A percentile compares a stretch with the other conserved stretches of the same genome.
phyloP scores from a whole-genome alignment of 2,329 filamentous ascomycete species.

The Microsporum canis region DNA sequence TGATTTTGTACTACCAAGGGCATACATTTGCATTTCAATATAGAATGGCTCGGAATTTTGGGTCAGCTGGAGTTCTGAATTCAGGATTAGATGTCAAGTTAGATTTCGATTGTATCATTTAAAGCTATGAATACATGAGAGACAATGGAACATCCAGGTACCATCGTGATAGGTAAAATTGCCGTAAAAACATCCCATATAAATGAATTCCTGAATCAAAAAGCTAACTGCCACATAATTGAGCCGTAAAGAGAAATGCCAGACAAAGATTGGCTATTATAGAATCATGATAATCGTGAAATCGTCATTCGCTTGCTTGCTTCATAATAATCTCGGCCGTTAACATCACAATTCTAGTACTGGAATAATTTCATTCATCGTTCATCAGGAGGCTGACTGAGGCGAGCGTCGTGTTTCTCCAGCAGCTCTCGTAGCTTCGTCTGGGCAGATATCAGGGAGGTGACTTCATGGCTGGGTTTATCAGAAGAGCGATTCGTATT shows the following conservation, averaged over 20 bases:
- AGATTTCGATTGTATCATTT: not conserved
- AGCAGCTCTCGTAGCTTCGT: conserved; percentile 28
- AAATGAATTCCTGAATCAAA: not conserved
- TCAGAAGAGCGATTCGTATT: conserved; percentile 16
- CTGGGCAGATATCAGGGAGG: conserved; percentile 24
- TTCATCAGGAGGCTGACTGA: not conserved
- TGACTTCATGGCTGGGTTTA: not conserved
- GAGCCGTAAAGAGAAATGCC: not conserved
- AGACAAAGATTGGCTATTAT: not conserved
- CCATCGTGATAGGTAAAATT: not conserved
- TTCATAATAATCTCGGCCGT: not conserved
- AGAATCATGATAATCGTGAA: not conserved
- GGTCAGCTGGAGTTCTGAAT: not conserved
- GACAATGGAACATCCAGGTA: not conserved
- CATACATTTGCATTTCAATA: not conserved
- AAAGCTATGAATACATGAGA: not conserved
- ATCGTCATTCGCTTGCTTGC: not conserved
- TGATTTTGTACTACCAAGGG: not conserved
- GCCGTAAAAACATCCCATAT: not conserved
- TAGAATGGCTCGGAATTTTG: not conserved
- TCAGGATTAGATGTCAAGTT: not conserved
- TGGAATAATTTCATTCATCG: not conserved
- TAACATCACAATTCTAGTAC: not conserved
- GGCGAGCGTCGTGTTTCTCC: conserved; percentile 16
- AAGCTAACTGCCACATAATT: not conserved